These are phyloP conservation scores for Agrostemma githago DNA, from an alignment of 148 eudicot species.

Conservation along the genomic window DNA sequence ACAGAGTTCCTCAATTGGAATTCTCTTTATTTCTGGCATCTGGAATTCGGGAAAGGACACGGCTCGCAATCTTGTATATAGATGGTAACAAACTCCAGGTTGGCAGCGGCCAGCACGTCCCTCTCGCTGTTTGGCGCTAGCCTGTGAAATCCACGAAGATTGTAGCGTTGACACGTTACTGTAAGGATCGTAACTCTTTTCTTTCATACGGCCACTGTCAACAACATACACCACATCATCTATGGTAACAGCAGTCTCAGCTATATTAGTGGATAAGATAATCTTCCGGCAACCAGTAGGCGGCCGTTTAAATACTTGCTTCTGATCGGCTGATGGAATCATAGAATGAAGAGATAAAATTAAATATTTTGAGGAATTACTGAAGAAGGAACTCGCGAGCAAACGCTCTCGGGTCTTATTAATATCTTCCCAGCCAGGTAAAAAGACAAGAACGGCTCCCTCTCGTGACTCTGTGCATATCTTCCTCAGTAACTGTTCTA, in stretches of 20 bases:
- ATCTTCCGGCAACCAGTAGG: conserved; percentile 85
- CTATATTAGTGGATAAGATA: conserved; percentile 88
- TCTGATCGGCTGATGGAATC: conserved; percentile 84
- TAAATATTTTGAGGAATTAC: conserved; percentile 50
- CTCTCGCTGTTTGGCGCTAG: conserved; percentile 95
- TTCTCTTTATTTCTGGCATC: conserved; percentile 82
- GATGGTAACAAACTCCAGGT: conserved; percentile 92
- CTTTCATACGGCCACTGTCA: conserved; percentile 96
- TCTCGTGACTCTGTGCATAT: conserved; percentile 63
- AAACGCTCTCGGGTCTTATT: conserved; percentile 55
- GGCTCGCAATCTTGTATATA: conserved; percentile 67
- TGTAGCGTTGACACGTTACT: conserved; percentile 83
- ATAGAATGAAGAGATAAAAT: conserved; percentile 78
- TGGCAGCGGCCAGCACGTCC: conserved; percentile 99
- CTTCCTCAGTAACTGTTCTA: conserved; percentile 67
- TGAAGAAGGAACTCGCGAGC: conserved; percentile 43
- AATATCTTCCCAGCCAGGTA: conserved; percentile 98
- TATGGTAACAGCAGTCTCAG: conserved; percentile 88
- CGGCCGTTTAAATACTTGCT: conserved; percentile 64
- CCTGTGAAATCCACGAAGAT: conserved; percentile 90
- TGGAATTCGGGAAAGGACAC: conserved; percentile 76
- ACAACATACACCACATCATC: conserved; percentile 91
- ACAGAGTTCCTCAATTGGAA: conserved; percentile 91
- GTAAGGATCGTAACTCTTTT: conserved; percentile 89
- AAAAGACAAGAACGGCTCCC: conserved; percentile 88